phyloP scores from a whole-genome alignment of 768 basidiomycete species.

The Brasilioporus rufonigricans region DNA sequence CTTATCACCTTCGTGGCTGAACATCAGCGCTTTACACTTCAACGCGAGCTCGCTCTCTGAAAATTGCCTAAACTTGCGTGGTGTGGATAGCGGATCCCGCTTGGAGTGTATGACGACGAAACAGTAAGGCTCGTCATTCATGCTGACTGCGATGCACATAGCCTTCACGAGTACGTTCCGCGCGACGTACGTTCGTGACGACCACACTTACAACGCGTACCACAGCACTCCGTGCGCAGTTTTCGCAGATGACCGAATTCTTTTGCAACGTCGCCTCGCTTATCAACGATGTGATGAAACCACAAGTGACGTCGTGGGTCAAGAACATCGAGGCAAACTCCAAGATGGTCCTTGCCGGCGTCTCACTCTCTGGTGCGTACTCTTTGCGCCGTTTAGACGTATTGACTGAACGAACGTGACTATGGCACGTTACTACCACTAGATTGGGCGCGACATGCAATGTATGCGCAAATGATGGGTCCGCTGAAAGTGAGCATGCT shows the following conservation, averaged over 20 bases:
- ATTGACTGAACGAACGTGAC: background rate
- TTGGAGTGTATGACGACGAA: background rate
- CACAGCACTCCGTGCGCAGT: slow-evolving; percentile 17
- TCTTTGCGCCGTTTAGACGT: background rate
- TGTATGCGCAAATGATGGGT: slow-evolving; percentile 23
- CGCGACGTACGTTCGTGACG: no score
- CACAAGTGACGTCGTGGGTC: slow-evolving; percentile 16
- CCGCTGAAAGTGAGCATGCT: slow-evolving; percentile 26
- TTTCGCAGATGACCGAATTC: slow-evolving; percentile 18
- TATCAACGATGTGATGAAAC: slow-evolving; percentile 21
- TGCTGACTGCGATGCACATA: background rate
- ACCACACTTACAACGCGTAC: background rate
- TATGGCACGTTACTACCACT: background rate
- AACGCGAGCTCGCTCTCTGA: background rate
- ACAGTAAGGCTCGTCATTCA: background rate
- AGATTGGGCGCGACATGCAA: slow-evolving; percentile 16
- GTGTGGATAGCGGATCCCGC: background rate
- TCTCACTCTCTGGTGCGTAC: slow-evolving; percentile 7
- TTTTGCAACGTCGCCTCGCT: slow-evolving; percentile 18
- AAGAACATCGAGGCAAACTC: slow-evolving; percentile 15
- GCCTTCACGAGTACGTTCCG: slow-evolving; percentile 11
- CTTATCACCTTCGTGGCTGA: slow-evolving; percentile 4
- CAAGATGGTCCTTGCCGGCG: slow-evolving; percentile 18
- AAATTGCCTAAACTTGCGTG: background rate
- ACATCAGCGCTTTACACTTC: background rate